phyloP scores from a whole-genome alignment of 2,329 filamentous ascomycete species.

The Aspergillus novoparasiticus region DNA sequence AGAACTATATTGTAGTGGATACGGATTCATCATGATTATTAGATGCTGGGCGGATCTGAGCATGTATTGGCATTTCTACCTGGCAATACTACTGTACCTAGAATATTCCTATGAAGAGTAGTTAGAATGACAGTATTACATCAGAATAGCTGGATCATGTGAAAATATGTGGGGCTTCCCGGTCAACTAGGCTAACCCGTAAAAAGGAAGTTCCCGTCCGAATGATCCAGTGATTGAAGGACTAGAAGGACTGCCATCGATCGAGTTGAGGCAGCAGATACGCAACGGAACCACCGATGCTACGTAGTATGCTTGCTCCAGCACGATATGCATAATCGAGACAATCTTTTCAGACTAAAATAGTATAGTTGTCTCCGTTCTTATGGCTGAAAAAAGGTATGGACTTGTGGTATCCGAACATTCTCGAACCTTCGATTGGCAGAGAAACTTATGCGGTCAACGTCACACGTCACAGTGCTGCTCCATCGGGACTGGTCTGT shows the following conservation, averaged over 20 bases:
- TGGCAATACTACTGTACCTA: neutral
- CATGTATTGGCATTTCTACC: neutral
- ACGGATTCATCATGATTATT: constrained; percentile 10
- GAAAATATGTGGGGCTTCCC: neutral
- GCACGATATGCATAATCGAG: neutral
- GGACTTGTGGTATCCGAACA: constrained; percentile 26
- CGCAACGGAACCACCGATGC: neutral
- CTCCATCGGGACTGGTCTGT: constrained; percentile 12
- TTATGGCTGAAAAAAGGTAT: neutral
- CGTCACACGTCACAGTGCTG: constrained; percentile 37
- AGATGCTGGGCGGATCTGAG: neutral
- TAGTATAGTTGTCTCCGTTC: neutral
- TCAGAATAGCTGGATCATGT: neutral
- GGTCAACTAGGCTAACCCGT: neutral
- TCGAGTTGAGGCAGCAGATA: neutral
- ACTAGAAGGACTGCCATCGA: neutral
- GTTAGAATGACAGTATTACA: neutral
- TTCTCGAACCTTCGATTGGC: constrained; percentile 42
- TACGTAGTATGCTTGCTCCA: neutral
- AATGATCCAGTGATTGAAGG: neutral
- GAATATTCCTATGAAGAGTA: neutral
- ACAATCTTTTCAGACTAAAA: neutral
- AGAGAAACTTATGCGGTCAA: constrained; percentile 17
- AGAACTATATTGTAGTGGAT: constrained; percentile 50
- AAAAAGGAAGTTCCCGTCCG: neutral